Evolutionary conservation across 2,329 filamentous ascomycete species (phyloP), one percentile per base, ranked within the genome.

Genomic region (Penicillium vulpinum): DNA sequence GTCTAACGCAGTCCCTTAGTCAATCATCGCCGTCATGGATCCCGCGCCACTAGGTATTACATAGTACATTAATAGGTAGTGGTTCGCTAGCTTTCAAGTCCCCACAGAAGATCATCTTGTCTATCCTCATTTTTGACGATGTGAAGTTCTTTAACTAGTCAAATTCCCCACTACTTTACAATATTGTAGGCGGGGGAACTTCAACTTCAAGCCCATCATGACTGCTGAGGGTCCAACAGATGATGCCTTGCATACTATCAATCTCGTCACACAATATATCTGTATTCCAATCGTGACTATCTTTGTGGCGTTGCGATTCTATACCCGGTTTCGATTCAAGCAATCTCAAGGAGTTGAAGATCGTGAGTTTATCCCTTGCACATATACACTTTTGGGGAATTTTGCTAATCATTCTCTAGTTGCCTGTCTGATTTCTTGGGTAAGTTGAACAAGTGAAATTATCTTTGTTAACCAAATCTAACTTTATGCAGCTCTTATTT

Each of bases 211-310:
- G 13, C 11, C 47, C 59, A 66, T 51, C 35, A 67, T 70, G 68
- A 46, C 60, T 7, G 55, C 62, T 33, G 53, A 53, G 9, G 49
- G 69, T 36, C 67, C 67, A 7, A 54, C 58, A 15, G 70, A 73
- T 66, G 70, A 73, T 66, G 62, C 61, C 18, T 52, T 73, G 16
- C 51, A 66, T 45, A 75, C 67, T 0, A 54, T 75, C 43, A 74
- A 71, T 55, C 51, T 74, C 2, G 66, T 73, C 28, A 75, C 72
- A 16, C 72, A 77, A 63, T 64, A 60, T 39, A 62, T 75, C 13
- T 75, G 71, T 55, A 70, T 76, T 40, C 67, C 68, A 1, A 67
- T 74, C n/a, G 63, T 70, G 18, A 66, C 69, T 11, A 18, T 69
- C 1, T 70, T 76, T 28, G 63, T 76, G 11, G 53, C 48, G 1